Base-by-base conservation (phyloP, 2,329 filamentous ascomycete species). In the Fusarium pseudoanthophilum region DNA sequence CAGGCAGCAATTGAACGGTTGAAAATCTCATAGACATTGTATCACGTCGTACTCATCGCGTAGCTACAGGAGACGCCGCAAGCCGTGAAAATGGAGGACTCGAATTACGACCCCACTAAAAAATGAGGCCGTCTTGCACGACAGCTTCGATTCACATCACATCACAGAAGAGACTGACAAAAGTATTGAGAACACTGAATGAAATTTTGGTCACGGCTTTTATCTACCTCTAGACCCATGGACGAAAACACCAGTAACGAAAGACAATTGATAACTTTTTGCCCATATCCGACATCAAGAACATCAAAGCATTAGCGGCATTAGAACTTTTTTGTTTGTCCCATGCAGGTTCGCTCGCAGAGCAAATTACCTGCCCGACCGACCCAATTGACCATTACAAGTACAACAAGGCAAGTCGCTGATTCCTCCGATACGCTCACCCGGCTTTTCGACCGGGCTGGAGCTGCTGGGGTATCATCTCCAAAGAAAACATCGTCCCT, bases 191-290 rank as follows among this genome's bases (percentile, higher is more conserved):
- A 37, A 67, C 39, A 60, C 34, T 67, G 55, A 73, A 46, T 73
- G 65, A 70, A 73, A 67, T 28, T 52, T 65, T 70, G 60, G 71
- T 71, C 66, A 53, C 73, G 61, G 67, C 72, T 77, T 77, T 74
- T 77, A 58, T 77, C 75, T 77, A 77, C 68, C 73, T 74, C 70
- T 77, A 77, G 73, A 74, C 69, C 69, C 75, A 59, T 60, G 57
- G 60, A 72, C 53, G 60, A 45, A 66, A 74, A 69, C 72, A 67
- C 69, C 69, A 75, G 60, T 72, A 72, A 65, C 46, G 68, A 74
- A 67, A 75, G 69, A 75, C 67, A 61, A 55, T 65, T 55, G 62
- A 59, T 72, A 74, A 63, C 67, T 64, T 76, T 76, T 73, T 61
- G 72, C 64, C 70, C 71, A 52, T 67, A 65, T 67, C 64, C 66